Evolutionary conservation across 345 rosid species (phyloP), one percentile per base, ranked within the genome.

Genomic region (Punica granatum): DNA sequence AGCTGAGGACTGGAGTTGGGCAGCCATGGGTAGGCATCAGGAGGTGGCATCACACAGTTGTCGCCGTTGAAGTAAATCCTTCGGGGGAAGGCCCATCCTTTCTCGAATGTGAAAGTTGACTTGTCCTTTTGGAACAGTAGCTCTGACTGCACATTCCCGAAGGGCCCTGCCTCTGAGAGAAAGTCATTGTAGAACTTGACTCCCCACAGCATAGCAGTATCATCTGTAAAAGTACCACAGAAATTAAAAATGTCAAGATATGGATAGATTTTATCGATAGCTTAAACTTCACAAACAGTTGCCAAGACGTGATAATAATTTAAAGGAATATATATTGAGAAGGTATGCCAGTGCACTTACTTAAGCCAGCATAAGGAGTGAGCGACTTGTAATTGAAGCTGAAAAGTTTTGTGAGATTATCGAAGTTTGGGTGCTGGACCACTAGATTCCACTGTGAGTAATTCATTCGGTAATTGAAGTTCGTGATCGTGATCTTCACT

Each of bases 41-140:
- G 86, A 67, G 86, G 83, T 7, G 86, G 86, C 86, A 82, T 75
- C 34, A 82, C 81, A 36, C 86, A 82, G 54, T 75, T 74, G 36
- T 82, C 86, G 0, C 86, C 86, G 32, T 82, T 82, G 79, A 88
- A 90, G 58, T 86, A 86, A 35, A 90, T 79, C 78, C 84, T 84
- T 66, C 81, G 70, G 21, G 97, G 97, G 67, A 88, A 85, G 36
- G 85, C 88, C 96, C 96, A 89, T 53, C 96, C 92, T 67, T 82
- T 84, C 36, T 84, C 88, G 35, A 87, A 75, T 46, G 91, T 85
- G 76, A 85, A 86, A 34, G 78, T 75, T 36, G 78, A 67, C 43
- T 65, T 48, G 48, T 86, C 97, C 76, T 90, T 90, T 37, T 69
- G 81, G 72, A 88, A 79, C 19, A 90, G 81, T 35, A 90, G 42